A percentile compares a stretch with the other conserved stretches of the same genome.
Evolutionary conservation across 371 early-diverging fungal genomes (phyloP).

Genomic region (Rhizopus arrhizus): DNA sequence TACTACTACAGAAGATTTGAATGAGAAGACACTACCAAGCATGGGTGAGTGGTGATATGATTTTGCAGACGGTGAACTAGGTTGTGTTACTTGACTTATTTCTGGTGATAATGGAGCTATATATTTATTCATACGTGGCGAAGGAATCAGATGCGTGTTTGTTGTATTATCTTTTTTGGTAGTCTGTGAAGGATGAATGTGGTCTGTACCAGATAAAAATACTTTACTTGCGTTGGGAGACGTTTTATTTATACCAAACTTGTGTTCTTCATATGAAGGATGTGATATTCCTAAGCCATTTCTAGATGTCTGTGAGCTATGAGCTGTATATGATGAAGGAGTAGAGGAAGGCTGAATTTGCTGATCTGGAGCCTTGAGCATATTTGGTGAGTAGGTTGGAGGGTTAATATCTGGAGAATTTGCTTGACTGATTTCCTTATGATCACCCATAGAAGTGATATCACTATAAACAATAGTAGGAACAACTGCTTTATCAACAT

Average conservation of each 20-base stretch:
- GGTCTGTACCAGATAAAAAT: neutral
- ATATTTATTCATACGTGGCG: neutral
- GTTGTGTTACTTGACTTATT: constrained; percentile 15
- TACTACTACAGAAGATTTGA: constrained; percentile 14
- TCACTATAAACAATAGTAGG: constrained; percentile 25
- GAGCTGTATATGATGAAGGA: neutral
- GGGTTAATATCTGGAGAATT: neutral
- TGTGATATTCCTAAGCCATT: constrained; percentile 21
- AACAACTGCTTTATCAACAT: constrained; percentile 6
- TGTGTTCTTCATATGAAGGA: constrained; percentile 5
- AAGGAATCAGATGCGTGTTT: neutral
- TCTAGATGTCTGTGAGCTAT: neutral
- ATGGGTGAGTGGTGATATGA: constrained; percentile 17
- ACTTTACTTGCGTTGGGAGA: neutral
- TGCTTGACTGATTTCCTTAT: neutral
- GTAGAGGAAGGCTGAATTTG: neutral
- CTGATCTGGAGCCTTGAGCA: neutral
- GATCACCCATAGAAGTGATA: neutral
- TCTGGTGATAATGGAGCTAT: constrained; percentile 7
- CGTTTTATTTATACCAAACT: neutral
- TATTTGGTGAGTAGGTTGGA: neutral
- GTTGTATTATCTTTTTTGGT: neutral
- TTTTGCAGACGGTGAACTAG: neutral
- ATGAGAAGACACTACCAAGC: constrained; percentile 19
- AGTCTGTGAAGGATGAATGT: neutral